Evolutionary conservation across 225 moss, liverwort and hornwort species (phyloP).

Genomic region (Asterella californica): DNA sequence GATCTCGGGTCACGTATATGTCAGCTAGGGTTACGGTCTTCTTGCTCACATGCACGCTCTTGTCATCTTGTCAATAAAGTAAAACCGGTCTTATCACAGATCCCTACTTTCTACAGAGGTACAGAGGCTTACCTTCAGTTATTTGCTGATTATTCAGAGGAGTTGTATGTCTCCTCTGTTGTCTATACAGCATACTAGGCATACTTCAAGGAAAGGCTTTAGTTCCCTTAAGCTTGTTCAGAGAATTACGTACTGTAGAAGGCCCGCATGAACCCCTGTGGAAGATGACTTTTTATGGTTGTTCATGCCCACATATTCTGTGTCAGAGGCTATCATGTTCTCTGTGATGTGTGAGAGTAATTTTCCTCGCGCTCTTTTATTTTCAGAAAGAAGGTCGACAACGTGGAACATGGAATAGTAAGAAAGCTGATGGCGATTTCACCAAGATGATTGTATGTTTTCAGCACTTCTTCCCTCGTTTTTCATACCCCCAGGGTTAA

Average conservation of each 20-base stretch:
- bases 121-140: too few relatives aligned
- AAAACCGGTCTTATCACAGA: not conserved
- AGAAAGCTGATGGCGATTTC: slow-evolving; percentile 93
- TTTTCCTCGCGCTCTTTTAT: not conserved
- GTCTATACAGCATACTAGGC: not conserved
- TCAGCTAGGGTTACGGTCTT: not conserved
- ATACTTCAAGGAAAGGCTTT: not conserved
- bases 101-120: not conserved
- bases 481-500: not conserved
- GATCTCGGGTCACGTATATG: not conserved
- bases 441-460: slow-evolving; percentile 95
- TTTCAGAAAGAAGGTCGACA: slow-evolving; percentile 94
- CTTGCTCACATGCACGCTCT: not conserved
- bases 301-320: not conserved
- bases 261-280: not conserved
- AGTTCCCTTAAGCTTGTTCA: not conserved
- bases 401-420: slow-evolving; percentile 91
- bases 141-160: not conserved
- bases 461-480: not conserved
- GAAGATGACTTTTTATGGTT: not conserved
- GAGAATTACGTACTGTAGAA: not conserved
- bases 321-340: not conserved
- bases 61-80: not conserved
- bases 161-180: not conserved
- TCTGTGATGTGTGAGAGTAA: not conserved